These are phyloP conservation scores for Malbranchea cinnamomea DNA, from an alignment of 2,329 filamentous ascomycete species.

Conservation along the genomic window DNA sequence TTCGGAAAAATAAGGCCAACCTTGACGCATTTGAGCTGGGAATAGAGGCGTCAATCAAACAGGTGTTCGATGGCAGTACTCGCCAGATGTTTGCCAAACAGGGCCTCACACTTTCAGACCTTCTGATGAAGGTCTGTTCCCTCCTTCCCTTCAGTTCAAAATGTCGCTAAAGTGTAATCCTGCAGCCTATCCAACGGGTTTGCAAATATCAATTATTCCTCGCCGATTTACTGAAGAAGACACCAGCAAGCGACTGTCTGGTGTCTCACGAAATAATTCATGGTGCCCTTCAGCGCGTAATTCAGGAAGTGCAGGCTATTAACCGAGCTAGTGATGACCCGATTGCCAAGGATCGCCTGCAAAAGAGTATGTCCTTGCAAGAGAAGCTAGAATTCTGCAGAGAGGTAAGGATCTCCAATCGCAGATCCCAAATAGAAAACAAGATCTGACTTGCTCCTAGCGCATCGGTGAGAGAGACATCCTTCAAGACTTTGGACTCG, in stretches of 20 bases:
- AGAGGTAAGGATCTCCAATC: constrained; percentile 48
- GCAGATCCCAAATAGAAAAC: too few relatives aligned
- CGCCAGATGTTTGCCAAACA: constrained; percentile 51
- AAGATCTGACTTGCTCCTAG: not conserved
- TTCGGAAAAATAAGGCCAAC: constrained; percentile 51
- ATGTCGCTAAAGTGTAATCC: not conserved
- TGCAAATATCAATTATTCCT: constrained; percentile 86
- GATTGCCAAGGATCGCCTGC: constrained; percentile 51
- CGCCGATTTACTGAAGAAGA: constrained; percentile 65
- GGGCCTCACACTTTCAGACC: constrained; percentile 66
- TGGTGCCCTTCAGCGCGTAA: constrained; percentile 53
- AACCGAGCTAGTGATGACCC: constrained; percentile 73
- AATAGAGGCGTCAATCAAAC: constrained; percentile 66
- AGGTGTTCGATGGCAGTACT: constrained; percentile 54
- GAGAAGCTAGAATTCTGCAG: constrained; percentile 62
- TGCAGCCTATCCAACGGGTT: constrained; percentile 82
- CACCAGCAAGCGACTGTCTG: constrained; percentile 72
- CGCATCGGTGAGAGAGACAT: constrained; percentile 29
- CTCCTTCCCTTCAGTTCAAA: constrained; percentile 5
- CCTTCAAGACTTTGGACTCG: constrained; percentile 67
- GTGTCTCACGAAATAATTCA: constrained; percentile 68
- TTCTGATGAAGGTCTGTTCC: constrained; percentile 65
- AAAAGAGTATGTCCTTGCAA: constrained; percentile 74
- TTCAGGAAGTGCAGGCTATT: constrained; percentile 62
- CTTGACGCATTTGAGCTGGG: constrained; percentile 76